Conservation (phyloP, 176 grass and related monocot species). For the Aegilops umbellulata region DNA sequence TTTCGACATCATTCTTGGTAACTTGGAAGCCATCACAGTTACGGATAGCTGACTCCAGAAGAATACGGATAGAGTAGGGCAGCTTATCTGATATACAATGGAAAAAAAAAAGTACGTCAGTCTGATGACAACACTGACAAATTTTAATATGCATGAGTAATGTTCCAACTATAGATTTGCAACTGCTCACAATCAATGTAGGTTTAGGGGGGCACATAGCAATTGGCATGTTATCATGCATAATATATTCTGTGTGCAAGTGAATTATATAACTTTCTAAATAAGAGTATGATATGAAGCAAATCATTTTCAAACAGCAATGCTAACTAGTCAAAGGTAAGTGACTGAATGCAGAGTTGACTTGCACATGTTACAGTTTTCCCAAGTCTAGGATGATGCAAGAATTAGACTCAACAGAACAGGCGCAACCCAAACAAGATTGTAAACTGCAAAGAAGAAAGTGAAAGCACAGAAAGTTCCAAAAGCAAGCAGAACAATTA, state of each 20-base stretch:
- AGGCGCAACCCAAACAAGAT: neutral
- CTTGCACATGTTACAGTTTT: neutral
- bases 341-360: neutral
- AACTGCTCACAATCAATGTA: neutral
- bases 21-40: constrained; percentile 84
- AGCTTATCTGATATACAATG: constrained; percentile 53
- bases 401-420: neutral
- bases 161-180: neutral
- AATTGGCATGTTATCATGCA: neutral
- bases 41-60: constrained; percentile 79
- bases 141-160: neutral
- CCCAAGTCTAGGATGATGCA: neutral
- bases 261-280: neutral
- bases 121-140: neutral
- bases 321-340: neutral
- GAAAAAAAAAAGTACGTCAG: neutral
- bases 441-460: neutral
- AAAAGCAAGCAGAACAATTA: constrained; percentile 26
- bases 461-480: neutral
- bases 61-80: constrained; percentile 74
- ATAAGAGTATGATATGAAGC: neutral
- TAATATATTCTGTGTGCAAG: neutral
- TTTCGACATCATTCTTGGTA: constrained; percentile 68
- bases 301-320: neutral
- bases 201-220: neutral